Base-by-base conservation (phyloP, 345 rosid species). In the Eucalyptus cloeziana region DNA sequence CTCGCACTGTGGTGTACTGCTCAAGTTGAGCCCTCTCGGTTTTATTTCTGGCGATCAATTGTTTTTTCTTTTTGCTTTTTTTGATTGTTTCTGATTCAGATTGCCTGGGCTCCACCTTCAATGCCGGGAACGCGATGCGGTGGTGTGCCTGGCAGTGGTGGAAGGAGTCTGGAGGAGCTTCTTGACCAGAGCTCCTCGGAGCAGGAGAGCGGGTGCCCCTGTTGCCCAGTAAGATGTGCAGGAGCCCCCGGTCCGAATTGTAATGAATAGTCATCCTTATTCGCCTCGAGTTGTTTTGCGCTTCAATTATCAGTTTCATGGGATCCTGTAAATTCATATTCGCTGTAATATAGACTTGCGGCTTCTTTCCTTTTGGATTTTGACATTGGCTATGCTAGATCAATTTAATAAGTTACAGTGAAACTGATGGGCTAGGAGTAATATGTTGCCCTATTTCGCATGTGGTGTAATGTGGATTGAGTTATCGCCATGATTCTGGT, bases 61-160 rank as follows among this genome's bases (percentile, higher is more conserved):
- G 7, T 10, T 60, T 60, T 58, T 10, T 25, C 4, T 54, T 54
- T 21, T 21, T 22, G 27, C 30, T 25, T 58, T 58, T 54, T 3
- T 8, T 8, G 1, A 64, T 64, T 64, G 9, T 64, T 64, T 64
- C 76, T 64, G 21, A n/a, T 86, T 80, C 90, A 91, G 91, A 91
- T 86, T 91, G 91, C 87, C 87, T 88, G 45, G 93, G 93, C 10
- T 92, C 88, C 5, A 87, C 91, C 24, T 91, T 91, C 50, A 92
- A 91, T 45, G 83, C 51, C 8, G 14, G 31, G 24, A 89, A 89
- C 2, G 12, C 10, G 60, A 54, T 54, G 27, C 10, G 86, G 49
- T 92, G 93, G 87, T 87, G 31, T 92, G 92, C 87, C 90, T 88
- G 31, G 56, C 49, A 17, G 49, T 86, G 58, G 92, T 89, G 85